Percentiles rank a stretch among this genome's conserved stretches.
Evolutionary conservation across 495 filamentous ascomycete species (phyloP).

Genomic region (Hypoxylon cercidicola): DNA sequence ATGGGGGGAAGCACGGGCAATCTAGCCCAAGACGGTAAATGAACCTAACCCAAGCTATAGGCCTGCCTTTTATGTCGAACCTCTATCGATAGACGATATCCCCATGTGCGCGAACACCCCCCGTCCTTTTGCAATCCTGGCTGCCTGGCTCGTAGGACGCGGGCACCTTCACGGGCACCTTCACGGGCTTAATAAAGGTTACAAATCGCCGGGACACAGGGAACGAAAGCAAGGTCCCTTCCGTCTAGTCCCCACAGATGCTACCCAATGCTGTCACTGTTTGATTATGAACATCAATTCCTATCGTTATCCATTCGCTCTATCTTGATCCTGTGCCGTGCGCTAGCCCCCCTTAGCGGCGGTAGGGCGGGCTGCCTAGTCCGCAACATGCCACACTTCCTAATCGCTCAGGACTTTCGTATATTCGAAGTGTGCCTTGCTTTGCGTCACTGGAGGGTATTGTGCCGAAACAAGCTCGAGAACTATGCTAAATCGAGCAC

Average conservation of each 20-base stretch:
- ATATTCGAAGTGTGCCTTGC: background rate
- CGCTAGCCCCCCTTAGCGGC: background rate
- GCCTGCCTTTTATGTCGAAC: background rate
- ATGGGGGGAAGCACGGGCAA: background rate
- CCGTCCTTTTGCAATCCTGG: background rate
- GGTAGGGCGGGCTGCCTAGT: background rate
- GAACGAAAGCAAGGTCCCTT: background rate
- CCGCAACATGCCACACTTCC: background rate
- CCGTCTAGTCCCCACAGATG: background rate
- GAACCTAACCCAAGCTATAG: slow-evolving; percentile 6
- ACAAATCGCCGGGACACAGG: slow-evolving; percentile 32
- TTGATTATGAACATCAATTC: background rate
- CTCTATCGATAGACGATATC: slow-evolving; percentile 22
- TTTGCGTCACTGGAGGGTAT: too few relatives aligned
- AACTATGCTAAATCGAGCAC: too few relatives aligned
- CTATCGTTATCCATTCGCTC: slow-evolving; percentile 11
- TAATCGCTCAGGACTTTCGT: background rate
- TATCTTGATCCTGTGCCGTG: slow-evolving; percentile 17
- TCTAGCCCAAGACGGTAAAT: slow-evolving; percentile 14
- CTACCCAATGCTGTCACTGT: slow-evolving; percentile 25
- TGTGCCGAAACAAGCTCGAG: too few relatives aligned
- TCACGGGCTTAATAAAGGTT: slow-evolving; percentile 19
- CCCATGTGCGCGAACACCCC: slow-evolving; percentile 22
- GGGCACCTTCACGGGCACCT: too few relatives aligned
- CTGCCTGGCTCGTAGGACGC: slow-evolving; percentile 8